Base-by-base conservation (phyloP, 306 rosid species). In the Cicer pinnatifidum region DNA sequence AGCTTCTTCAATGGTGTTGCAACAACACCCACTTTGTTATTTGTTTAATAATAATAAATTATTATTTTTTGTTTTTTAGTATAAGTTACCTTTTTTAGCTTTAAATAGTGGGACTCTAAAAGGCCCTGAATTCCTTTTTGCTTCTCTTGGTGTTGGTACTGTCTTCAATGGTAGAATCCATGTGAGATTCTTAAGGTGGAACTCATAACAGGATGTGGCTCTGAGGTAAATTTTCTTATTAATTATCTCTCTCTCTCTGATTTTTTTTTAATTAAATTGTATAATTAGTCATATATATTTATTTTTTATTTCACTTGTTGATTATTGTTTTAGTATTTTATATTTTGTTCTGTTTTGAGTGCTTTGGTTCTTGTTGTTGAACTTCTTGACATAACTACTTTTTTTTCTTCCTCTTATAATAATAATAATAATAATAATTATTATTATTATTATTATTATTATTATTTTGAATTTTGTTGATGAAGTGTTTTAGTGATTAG, bases 1-100 rank as follows among this genome's bases (percentile, higher is more conserved):
- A 82, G 84, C 88, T 84, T 62, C 71, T 75, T 89, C 89, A 84
- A 83, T 86, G 92, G 92, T 78, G 88, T 86, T 88, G 51, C 84
- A 16, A 70, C 69, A 65, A 79, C 83, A 75, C 92, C 85, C 84
- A 83, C 89, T 82, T 82, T 51, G 68, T 72, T 83, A 41, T 85
- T 84, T 73, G 16, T 83, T 69, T 20, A 10, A 59, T 6, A 40
- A 40, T 40, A 6, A 40, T 40, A 40, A 40, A 40, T 40, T 6
- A 40, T 40, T 40, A 5, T 40, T 40, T 85, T 58, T 64, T 59
- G 43, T 59, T 17, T 67, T 74, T 83, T 67, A 59, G 82, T 71
- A 86, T 4, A 53, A 15, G 50, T 70, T 75, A 81, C 66, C 80
- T 75, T 82, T 79, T 76, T 79, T 77, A 33, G 78, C 67, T 71